These are phyloP conservation scores for Aspergillus biplanus DNA, from an alignment of 495 filamentous ascomycete genomes.

Conservation along the genomic window DNA sequence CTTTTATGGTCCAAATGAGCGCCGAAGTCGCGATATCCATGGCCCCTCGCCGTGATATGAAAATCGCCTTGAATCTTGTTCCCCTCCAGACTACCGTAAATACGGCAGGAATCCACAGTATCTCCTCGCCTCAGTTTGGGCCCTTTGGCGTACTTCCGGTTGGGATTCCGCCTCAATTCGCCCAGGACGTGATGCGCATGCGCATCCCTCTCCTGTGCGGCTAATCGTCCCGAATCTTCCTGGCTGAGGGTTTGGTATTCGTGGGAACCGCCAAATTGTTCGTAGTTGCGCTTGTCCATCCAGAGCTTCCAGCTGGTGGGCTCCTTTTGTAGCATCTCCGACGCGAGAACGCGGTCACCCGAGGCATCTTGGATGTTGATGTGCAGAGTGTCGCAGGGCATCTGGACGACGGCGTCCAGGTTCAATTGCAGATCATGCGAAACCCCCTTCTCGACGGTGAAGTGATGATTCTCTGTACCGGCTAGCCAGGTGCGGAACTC, in stretches of 20 bases:
- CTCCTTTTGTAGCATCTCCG: constrained; percentile 71
- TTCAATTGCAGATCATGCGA: constrained; percentile 90
- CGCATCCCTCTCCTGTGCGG: constrained; percentile 53
- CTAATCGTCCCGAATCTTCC: constrained; percentile 45
- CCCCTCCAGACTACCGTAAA: constrained; percentile 86
- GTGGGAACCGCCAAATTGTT: constrained; percentile 53
- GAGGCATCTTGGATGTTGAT: constrained; percentile 97
- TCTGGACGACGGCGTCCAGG: constrained; percentile 88
- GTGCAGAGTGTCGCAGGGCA: constrained; percentile 86
- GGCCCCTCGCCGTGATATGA: constrained; percentile 93
- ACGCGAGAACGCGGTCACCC: constrained; percentile 88
- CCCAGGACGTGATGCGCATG: constrained; percentile 58
- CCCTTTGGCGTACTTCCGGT: constrained; percentile 67
- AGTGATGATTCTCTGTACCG: constrained; percentile 83
- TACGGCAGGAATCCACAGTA: constrained; percentile 69
- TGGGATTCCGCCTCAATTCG: constrained; percentile 42
- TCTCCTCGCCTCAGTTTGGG: constrained; percentile 64
- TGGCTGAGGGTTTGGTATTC: constrained; percentile 58
- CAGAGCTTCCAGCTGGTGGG: constrained; percentile 79
- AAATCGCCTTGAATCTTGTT: constrained; percentile 99
- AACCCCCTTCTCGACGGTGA: constrained; percentile 91
- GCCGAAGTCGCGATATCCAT: constrained; percentile 82
- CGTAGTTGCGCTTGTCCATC: constrained; percentile 76
- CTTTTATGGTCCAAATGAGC: constrained; percentile 83
- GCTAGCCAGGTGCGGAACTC: constrained; percentile 83